Percentiles rank a stretch among this genome's conserved stretches.
phyloP scores from a whole-genome alignment of 805 yeast species.

The Cyberlindnera euphorbiiphila region DNA sequence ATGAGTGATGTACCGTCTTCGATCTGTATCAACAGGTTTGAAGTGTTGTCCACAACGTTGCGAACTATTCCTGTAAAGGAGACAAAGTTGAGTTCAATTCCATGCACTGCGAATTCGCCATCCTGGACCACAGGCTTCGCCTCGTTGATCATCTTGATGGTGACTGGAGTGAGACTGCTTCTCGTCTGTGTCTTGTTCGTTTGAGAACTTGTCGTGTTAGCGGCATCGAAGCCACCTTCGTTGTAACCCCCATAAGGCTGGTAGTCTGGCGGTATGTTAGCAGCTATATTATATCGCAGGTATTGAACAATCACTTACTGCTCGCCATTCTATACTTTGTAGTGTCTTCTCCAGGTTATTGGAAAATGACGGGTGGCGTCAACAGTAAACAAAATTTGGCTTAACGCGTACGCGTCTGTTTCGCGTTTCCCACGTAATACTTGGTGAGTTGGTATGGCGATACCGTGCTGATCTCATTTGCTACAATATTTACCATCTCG shows the following conservation, averaged over 20 bases:
- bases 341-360: too few relatives aligned
- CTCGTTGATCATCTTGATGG: slow-evolving; percentile 67
- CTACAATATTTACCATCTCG: too few relatives aligned
- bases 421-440: too few relatives aligned
- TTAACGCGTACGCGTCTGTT: too few relatives aligned
- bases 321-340: too few relatives aligned
- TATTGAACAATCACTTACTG: too few relatives aligned
- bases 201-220: slow-evolving; percentile 34
- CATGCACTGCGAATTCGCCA: slow-evolving; percentile 57
- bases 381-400: too few relatives aligned
- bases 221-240: slow-evolving; percentile 31
- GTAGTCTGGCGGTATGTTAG: slow-evolving; percentile 23
- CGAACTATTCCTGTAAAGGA: slow-evolving; percentile 70
- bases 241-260: slow-evolving; percentile 36
- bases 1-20: slow-evolving; percentile 77
- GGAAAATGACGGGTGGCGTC: too few relatives aligned
- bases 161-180: slow-evolving; percentile 56
- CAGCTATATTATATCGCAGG: neutral
- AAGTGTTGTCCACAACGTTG: slow-evolving; percentile 53
- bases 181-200: slow-evolving; percentile 28
- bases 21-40: slow-evolving; percentile 52
- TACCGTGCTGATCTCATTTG: too few relatives aligned
- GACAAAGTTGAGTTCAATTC: slow-evolving; percentile 59
- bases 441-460: too few relatives aligned
- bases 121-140: slow-evolving; percentile 60